Evolutionary conservation across 345 rosid genomes (phyloP).

Genomic region (Salix brachista): DNA sequence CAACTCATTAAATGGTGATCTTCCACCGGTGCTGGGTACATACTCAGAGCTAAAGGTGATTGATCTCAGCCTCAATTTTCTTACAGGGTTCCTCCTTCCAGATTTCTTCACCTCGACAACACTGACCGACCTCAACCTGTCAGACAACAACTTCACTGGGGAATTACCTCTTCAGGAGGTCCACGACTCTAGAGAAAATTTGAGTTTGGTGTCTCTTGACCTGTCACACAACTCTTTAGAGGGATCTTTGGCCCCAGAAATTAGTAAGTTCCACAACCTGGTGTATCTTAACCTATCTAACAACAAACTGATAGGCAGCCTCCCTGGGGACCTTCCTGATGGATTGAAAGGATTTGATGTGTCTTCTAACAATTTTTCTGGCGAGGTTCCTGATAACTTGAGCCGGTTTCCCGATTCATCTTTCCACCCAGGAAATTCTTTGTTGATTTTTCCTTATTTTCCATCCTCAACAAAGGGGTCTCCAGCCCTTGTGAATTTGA

Average conservation of each 20-base stretch:
- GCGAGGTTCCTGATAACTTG: conserved; percentile 59
- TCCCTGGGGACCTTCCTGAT: conserved; percentile 60
- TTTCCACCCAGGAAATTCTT: conserved; percentile 78
- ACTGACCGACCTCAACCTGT: conserved; percentile 60
- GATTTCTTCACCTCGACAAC: conserved; percentile 53
- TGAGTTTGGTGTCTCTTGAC: conserved; percentile 59
- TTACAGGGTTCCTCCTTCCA: conserved; percentile 50
- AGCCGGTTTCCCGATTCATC: conserved; percentile 70
- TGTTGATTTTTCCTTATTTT: conserved; percentile 44
- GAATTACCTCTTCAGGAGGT: conserved; percentile 52
- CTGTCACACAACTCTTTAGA: conserved; percentile 65
- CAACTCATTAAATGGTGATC: conserved; percentile 63
- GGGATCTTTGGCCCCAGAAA: conserved; percentile 48
- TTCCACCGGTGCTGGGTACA: conserved; percentile 55
- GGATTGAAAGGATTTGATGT: conserved; percentile 54
- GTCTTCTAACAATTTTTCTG: conserved; percentile 77
- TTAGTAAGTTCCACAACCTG: conserved; percentile 43
- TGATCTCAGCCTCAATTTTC: conserved; percentile 71
- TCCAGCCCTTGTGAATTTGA: conserved; percentile 24
- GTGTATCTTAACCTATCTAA: conserved; percentile 57
- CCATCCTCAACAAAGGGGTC: conserved; percentile 35
- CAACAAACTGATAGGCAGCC: conserved; percentile 64
- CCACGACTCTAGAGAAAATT: conserved; percentile 30
- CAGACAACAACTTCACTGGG: conserved; percentile 71
- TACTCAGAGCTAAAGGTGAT: conserved; percentile 56